A percentile compares a stretch with the other conserved stretches of the same genome.
Evolutionary conservation across 495 filamentous ascomycete species (phyloP).

Genomic region (Podospora pseudoanserina): DNA sequence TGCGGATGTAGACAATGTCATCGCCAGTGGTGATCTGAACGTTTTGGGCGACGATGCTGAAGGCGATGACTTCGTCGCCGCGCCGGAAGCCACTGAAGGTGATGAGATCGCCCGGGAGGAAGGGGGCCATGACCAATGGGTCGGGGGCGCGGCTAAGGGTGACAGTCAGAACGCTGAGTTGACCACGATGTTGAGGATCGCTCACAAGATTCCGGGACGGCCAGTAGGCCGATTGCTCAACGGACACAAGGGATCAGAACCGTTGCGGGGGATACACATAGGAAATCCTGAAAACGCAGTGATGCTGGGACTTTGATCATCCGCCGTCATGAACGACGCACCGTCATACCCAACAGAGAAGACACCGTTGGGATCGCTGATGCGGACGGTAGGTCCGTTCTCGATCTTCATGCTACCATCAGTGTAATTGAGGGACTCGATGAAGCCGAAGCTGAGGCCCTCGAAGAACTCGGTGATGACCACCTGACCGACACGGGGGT

Average conservation of each 20-base stretch:
- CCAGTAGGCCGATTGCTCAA: too few species aligned
- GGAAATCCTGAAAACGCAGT: slow-evolving; percentile 38
- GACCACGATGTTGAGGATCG: background rate
- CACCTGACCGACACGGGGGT: slow-evolving; percentile 35
- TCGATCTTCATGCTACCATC: slow-evolving; percentile 29
- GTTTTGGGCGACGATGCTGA: slow-evolving; percentile 29
- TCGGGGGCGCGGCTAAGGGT: slow-evolving; percentile 21
- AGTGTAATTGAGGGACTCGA: slow-evolving; percentile 29
- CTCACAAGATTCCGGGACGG: too few species aligned
- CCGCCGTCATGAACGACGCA: slow-evolving; percentile 34
- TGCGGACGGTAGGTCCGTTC: slow-evolving; percentile 30
- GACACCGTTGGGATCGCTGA: slow-evolving; percentile 36
- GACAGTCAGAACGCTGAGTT: slow-evolving; percentile 29
- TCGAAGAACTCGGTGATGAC: slow-evolving; percentile 28
- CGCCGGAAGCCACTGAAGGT: slow-evolving; percentile 28
- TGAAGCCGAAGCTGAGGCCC: slow-evolving; percentile 26
- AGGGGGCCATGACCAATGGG: slow-evolving; percentile 33
- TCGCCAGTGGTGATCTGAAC: slow-evolving; percentile 27
- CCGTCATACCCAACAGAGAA: slow-evolving; percentile 26
- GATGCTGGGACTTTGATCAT: slow-evolving; percentile 35
- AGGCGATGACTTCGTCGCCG: slow-evolving; percentile 24
- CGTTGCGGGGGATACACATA: slow-evolving; percentile 39
- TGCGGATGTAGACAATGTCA: slow-evolving; percentile 25
- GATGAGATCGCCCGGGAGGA: slow-evolving; percentile 35
- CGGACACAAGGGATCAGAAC: slow-evolving; percentile 18